Evolutionary conservation across 78 protist species (phyloP), one percentile per base, ranked within the genome.

Genomic region (Dictyostelium capitatum): DNA sequence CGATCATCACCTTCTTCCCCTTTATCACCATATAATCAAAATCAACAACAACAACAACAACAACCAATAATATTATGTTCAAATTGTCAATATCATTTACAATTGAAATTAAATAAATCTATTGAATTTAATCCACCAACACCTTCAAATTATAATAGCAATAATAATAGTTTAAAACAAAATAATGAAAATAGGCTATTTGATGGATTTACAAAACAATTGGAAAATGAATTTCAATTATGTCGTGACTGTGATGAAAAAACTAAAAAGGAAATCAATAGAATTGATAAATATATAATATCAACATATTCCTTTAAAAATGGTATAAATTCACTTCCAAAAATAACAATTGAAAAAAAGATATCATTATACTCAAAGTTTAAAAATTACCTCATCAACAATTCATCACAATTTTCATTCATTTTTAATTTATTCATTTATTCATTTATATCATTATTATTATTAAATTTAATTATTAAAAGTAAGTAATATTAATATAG

Each of bases 21-120:
- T n/a, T n/a, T n/a, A n/a, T n/a, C n/a, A n/a, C n/a, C n/a, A n/a
- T 5, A 25, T 12, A 6, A 67, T 9, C 77, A 69, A 28, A 0
- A 17, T 12, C 23, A 30, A 74, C 32, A 47, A n/a, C 2, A 15
- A 41, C 80, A 74, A 30, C 32, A 65, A 30, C 32, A 69, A 1
- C 54, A 72, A 41, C 28, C 75, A 67, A 32, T 17, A 30, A 3
- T 20, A 1, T 28, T 77, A 28, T 77, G 82, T 77, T 28, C 82
- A 28, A 77, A 43, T 20, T 77, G 82, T 77, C 51, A 37, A 77
- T 77, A 37, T 50, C 82, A 77, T 77, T 50, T 77, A 77, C 82
- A 77, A 50, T 28, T 28, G 4, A 77, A 77, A 51, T 37, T 43
- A 37, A 50, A 77, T 37, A 9, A 25, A 50, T 50, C 64, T 20